A percentile compares a stretch with the other conserved stretches of the same genome.
These are phyloP conservation scores for Globisporangium echinulatum DNA, from an alignment of 352 stramenopile genomes.

Conservation along the genomic window DNA sequence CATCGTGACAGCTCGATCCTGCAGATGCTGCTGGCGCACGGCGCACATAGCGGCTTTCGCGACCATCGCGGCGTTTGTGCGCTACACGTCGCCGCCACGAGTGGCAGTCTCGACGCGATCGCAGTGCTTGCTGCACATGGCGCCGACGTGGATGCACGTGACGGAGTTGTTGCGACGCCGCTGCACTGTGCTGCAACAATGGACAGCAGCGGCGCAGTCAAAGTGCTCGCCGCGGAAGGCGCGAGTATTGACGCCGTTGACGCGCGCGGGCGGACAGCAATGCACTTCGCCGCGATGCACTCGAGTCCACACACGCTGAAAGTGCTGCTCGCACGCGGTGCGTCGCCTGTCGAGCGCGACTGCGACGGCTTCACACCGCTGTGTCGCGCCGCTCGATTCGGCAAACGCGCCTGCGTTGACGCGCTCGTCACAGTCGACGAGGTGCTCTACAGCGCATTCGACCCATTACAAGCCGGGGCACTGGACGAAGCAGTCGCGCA, in stretches of 20 bases:
- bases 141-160: not conserved
- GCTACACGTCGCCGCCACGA: not conserved
- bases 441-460: not conserved
- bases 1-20: not conserved
- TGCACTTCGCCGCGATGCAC: not conserved
- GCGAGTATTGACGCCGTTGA: no score
- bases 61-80: not conserved
- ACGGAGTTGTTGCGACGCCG: not conserved
- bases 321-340: not conserved
- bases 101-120: not conserved
- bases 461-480: not conserved
- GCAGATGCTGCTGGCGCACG: constrained; percentile 1
- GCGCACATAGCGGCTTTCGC: not conserved
- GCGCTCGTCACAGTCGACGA: not conserved
- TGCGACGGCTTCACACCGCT: not conserved
- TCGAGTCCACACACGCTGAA: not conserved
- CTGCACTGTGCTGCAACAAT: no score
- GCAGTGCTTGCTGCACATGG: not conserved
- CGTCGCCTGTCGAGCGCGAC: not conserved
- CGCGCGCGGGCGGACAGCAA: no score
- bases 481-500: not conserved
- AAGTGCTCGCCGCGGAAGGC: no score
- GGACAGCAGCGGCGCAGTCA: no score
- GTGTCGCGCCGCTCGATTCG: not conserved
- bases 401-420: not conserved